phyloP scores from a whole-genome alignment of 371 early-diverging fungal genomes.

The Lichtheimia ornata region DNA sequence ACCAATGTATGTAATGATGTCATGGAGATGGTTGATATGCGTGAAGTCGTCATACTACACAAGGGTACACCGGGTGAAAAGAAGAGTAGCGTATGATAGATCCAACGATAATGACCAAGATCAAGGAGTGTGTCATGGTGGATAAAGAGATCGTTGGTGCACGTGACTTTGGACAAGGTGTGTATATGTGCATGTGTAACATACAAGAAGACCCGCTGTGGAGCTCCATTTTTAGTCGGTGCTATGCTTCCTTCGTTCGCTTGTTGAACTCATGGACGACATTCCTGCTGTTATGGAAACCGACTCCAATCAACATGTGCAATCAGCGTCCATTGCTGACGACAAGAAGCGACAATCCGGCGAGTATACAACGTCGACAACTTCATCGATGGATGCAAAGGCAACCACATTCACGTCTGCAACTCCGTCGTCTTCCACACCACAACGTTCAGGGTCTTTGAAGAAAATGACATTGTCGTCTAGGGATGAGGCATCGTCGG shows the following conservation, averaged over 20 bases:
- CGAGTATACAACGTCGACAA: slow-evolving; percentile 5
- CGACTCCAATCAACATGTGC: neutral
- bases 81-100: no score
- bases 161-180: no score
- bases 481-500: neutral
- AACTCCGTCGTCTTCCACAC: slow-evolving; percentile 1
- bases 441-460: slow-evolving; percentile 5
- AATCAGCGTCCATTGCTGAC: neutral
- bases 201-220: no score
- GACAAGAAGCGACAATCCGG: slow-evolving; percentile 20
- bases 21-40: no score
- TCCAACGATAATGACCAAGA: no score
- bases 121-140: no score
- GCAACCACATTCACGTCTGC: slow-evolving; percentile 3
- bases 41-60: no score
- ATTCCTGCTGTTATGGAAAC: slow-evolving; percentile 2
- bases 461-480: slow-evolving; percentile 7
- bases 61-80: no score
- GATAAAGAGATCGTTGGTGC: no score
- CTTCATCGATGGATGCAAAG: neutral
- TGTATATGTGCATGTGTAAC: no score
- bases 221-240: neutral
- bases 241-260: neutral
- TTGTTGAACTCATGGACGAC: slow-evolving; percentile 7
- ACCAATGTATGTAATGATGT: no score